Evolutionary conservation across 1,284 basidiomycete genomes (phyloP).

Genomic region (Coriolopsis trogii): DNA sequence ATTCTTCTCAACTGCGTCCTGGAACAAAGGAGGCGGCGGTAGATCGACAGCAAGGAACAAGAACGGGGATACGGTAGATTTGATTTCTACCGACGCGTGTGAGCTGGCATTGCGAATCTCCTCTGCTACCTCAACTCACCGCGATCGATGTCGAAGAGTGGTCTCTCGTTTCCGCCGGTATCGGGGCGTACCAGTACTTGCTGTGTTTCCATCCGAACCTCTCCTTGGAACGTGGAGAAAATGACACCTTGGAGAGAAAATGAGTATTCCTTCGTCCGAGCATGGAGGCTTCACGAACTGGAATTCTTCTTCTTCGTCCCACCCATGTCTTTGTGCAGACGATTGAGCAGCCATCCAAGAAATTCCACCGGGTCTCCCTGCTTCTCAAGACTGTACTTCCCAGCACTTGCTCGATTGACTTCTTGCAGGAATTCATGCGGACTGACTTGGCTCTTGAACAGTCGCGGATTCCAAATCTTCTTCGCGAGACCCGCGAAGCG

Average conservation of each 20-base stretch:
- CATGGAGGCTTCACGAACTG: constrained; percentile 51
- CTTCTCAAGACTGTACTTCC: constrained; percentile 90
- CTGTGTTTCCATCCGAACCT: constrained; percentile 92
- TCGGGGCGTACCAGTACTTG: constrained; percentile 88
- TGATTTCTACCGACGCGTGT: constrained; percentile 67
- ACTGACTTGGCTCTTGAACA: constrained; percentile 98
- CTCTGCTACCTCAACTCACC: constrained; percentile 54
- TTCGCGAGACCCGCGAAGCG: constrained; percentile 86
- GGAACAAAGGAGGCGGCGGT: constrained; percentile 95
- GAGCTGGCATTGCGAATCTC: too few species aligned
- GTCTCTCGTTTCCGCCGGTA: constrained; percentile 70
- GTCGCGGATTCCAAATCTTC: constrained; percentile 93
- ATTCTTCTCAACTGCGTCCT: constrained; percentile 94
- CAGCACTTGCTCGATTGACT: constrained; percentile 84
- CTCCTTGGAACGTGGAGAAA: constrained; percentile 93
- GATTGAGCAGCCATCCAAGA: constrained; percentile 94
- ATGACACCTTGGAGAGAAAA: constrained; percentile 69
- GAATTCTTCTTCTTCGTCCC: constrained; percentile 87
- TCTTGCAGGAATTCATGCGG: constrained; percentile 99
- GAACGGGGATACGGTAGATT: constrained; percentile 87
- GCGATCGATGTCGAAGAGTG: constrained; percentile 89
- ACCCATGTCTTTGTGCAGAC: constrained; percentile 89
- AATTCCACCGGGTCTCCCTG: constrained; percentile 98
- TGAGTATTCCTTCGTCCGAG: background rate
- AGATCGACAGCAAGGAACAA: constrained; percentile 95